These are phyloP conservation scores for Colletotrichum graminicola DNA, from an alignment of 2,329 filamentous ascomycete species.

Conservation along the genomic window DNA sequence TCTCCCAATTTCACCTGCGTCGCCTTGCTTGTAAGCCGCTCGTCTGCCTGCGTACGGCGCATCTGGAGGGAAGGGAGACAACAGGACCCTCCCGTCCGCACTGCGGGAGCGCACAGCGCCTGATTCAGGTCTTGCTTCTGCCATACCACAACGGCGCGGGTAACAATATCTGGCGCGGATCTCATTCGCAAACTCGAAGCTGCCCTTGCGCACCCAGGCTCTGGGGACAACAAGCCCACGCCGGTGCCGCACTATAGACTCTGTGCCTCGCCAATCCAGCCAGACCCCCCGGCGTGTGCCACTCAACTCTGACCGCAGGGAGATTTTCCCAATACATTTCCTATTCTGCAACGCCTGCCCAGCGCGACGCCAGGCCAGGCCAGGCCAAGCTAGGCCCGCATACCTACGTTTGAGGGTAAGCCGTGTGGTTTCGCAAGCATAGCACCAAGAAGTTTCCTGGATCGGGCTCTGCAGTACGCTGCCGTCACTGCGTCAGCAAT, in stretches of 20 bases:
- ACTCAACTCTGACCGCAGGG: conserved; percentile 33
- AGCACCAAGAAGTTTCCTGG: conserved; percentile 34
- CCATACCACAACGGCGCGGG: conserved; percentile 21
- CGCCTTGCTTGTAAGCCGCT: conserved; percentile 11
- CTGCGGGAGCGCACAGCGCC: conserved; percentile 32
- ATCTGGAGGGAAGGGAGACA: conserved; percentile 31
- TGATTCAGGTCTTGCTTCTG: conserved; percentile 11
- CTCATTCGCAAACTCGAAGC: conserved; percentile 24
- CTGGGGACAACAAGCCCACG: conserved; percentile 36
- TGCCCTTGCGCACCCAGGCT: conserved; percentile 44
- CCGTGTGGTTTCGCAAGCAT: conserved; percentile 41
- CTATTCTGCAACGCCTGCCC: conserved; percentile 31
- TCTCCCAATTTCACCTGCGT: conserved; percentile 6
- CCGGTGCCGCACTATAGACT: conserved; percentile 18
- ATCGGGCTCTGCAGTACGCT: conserved; percentile 50
- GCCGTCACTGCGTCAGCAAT: conserved; percentile 46
- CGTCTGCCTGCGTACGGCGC: conserved; percentile 25
- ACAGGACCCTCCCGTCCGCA: conserved; percentile 22
- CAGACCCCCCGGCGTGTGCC: conserved; percentile 36
- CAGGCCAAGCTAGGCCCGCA: conserved; percentile 9
- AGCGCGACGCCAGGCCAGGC: conserved; percentile 29
- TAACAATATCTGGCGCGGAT: conserved; percentile 22
- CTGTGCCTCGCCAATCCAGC: conserved; percentile 25
- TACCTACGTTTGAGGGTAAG: conserved; percentile 34
- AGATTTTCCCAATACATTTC: conserved; percentile 33